Evolutionary conservation across 2,329 filamentous ascomycete genomes (phyloP), one percentile per base, ranked within the genome.

Genomic region (Epicoccum nigrum): DNA sequence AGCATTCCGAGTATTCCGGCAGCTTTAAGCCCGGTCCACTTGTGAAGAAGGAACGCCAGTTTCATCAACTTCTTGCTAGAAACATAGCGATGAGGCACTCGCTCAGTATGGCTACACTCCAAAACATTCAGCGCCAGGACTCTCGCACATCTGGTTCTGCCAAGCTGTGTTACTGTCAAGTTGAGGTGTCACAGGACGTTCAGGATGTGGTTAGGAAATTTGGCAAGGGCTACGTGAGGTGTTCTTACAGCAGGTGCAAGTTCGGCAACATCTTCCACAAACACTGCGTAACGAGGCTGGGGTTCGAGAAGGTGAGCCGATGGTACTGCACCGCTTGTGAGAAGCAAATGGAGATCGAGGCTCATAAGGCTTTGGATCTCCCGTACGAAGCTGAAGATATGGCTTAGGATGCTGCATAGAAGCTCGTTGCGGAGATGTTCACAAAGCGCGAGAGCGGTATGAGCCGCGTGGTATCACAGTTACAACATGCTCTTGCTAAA

Each of bases 241-340:
- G 67, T 45, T 55, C 50, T 11, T 56, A 60, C 33, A 25, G 27
- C 2, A 32, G 57, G n/a, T 70, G 67, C 21, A 8, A 42, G 0
- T 51, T 56, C 7, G n/a, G 31, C 1, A 32, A 39, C 15, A 4
- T 54, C 30, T 68, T 69, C 39, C 67, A 69, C 48, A 61, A 47
- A 32, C 34, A 49, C 3, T 69, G 67, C 21, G 42, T 67, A 30
- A 55, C 58, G 49, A 49, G 60, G 13, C 34, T 63, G 4, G 59
- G 59, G 0, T n/a, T 51, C 4, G 54, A 59, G 4, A 60, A 56
- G 25, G 56, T 63, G 4, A 60, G 52, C 16, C 59, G 50, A 17
- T 68, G 65, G 65, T 68, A 64, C 32, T 69, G 66, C 38, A 58
- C 54, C 6, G 13, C 38, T 7, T 70, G 67, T 43, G 49, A 59